Evolutionary conservation across 768 basidiomycete species (phyloP).

Genomic region (Lactarius trivialis): DNA sequence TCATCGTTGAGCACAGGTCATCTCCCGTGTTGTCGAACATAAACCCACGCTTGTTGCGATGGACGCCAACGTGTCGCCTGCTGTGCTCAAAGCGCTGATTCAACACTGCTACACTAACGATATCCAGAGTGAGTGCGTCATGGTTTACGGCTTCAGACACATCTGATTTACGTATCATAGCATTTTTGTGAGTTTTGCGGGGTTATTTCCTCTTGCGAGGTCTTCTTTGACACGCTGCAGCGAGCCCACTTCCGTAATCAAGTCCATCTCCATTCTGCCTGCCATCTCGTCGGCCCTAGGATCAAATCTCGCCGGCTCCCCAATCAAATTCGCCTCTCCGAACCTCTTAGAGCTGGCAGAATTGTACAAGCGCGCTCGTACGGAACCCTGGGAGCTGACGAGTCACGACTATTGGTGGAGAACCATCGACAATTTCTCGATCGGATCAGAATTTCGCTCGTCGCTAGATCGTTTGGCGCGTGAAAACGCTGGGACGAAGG

Average conservation of each 20-base stretch:
- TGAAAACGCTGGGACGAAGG: conserved; percentile 31
- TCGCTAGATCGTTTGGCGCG: conserved; percentile 58
- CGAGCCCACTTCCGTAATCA: conserved; percentile 90
- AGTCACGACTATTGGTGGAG: conserved; percentile 59
- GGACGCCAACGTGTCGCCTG: conserved; percentile 67
- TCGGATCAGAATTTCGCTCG: conserved; percentile 61
- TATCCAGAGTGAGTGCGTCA: conserved; percentile 46
- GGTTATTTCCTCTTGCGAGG: neutral
- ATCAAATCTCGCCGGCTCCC: conserved; percentile 30
- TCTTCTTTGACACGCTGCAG: conserved; percentile 34
- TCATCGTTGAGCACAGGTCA: conserved; percentile 37
- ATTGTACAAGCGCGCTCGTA: conserved; percentile 45
- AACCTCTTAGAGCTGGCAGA: conserved; percentile 74
- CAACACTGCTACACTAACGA: conserved; percentile 40
- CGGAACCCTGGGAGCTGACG: conserved; percentile 43
- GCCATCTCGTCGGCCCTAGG: conserved; percentile 43
- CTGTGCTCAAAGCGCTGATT: conserved; percentile 46
- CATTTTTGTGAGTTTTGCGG: conserved; percentile 62
- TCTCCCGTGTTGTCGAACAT: conserved; percentile 42
- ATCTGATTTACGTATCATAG: conserved; percentile 32
- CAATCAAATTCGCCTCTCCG: conserved; percentile 72
- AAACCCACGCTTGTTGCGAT: conserved; percentile 57
- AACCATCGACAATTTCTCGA: conserved; percentile 51
- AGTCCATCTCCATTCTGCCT: conserved; percentile 64
- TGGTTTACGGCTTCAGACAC: neutral